These are phyloP conservation scores for Schizosaccharomyces lindneri DNA, from an alignment of 805 yeast genomes.

Conservation along the genomic window DNA sequence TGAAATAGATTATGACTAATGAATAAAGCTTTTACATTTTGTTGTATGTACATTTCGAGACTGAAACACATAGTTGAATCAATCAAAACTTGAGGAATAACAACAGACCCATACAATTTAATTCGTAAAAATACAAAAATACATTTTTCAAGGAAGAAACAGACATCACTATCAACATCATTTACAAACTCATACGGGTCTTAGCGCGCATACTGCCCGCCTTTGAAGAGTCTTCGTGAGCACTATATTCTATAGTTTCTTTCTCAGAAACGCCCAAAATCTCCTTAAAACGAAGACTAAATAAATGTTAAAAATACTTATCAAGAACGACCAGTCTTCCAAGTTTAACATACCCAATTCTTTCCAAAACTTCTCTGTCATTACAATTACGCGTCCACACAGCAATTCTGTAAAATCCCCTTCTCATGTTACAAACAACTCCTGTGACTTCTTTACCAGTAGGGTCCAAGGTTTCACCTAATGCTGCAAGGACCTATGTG, in stretches of 20 bases:
- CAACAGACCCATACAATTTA: neutral
- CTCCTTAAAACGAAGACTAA: slow-evolving; percentile 42
- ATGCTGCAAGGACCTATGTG: slow-evolving; percentile 38
- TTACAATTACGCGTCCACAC: slow-evolving; percentile 77
- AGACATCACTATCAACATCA: too few species aligned
- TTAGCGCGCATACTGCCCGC: slow-evolving; percentile 9
- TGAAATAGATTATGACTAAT: too few species aligned
- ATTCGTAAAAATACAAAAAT: neutral
- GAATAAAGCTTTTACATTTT: too few species aligned
- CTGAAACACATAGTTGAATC: neutral
- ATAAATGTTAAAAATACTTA: neutral
- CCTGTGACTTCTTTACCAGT: slow-evolving; percentile 80
- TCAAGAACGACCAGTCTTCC: neutral
- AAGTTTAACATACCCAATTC: slow-evolving; percentile 17
- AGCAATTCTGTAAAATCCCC: slow-evolving; percentile 58
- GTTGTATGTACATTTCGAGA: neutral
- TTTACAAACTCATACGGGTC: slow-evolving; percentile 5
- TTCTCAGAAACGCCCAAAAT: slow-evolving; percentile 50
- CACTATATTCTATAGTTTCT: slow-evolving; percentile 55
- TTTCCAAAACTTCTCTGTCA: slow-evolving; percentile 28
- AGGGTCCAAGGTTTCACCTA: slow-evolving; percentile 82
- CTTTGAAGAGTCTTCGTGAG: slow-evolving; percentile 8
- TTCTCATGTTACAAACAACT: slow-evolving; percentile 72
- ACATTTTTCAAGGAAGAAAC: neutral
- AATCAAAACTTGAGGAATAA: too few species aligned